Evolutionary conservation across 768 basidiomycete species (phyloP), one percentile per base, ranked within the genome.

Genomic region (Kwoniella bestiolae): DNA sequence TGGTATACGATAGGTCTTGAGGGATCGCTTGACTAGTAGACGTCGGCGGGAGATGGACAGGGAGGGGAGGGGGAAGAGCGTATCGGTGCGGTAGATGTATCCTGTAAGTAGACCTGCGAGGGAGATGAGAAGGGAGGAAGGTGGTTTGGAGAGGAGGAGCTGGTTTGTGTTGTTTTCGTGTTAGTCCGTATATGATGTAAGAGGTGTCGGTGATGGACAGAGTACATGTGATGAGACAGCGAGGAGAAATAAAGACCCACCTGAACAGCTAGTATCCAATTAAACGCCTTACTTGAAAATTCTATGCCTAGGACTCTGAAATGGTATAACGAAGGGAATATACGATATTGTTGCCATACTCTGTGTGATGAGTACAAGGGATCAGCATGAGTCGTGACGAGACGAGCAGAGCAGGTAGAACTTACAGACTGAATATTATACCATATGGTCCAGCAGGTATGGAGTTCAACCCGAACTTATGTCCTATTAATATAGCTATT

Each of bases 1-100:
- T 0, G 93, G 87, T 28, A 95, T 80, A 26, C 93, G 87, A 83
- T 91, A 94, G 3, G 85, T 80, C 74, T 94, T 93, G 26, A 78
- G 66, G 0, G 77, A 71, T 21, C 72, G 51, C 21, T 28, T 44
- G 9, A 41, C 50, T 8, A 67, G 70, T 38, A 75, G 56, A 14
- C 75, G 67, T 4, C 70, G 65, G 1, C 67, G 67, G 11, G 69
- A 63, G n/a, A 66, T 53, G 38, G 64, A 52, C 26, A 76, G 47
- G 7, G 72, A 60, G n/a, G 78, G 67, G 3, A 72, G 47, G 55
- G 94, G 84, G 59, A 87, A 87, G 18, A 90, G 85, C 16, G 92
- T 75, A 76, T 94, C 92, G 7, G 92, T 89, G 41, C 92, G 89
- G 78, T 94, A 95, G 35, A 92, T 82, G 71, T 88, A 86, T 0